phyloP scores from a whole-genome alignment of 2,329 filamentous ascomycete genomes.

The Dryadomyces quercus-mongolicae region DNA sequence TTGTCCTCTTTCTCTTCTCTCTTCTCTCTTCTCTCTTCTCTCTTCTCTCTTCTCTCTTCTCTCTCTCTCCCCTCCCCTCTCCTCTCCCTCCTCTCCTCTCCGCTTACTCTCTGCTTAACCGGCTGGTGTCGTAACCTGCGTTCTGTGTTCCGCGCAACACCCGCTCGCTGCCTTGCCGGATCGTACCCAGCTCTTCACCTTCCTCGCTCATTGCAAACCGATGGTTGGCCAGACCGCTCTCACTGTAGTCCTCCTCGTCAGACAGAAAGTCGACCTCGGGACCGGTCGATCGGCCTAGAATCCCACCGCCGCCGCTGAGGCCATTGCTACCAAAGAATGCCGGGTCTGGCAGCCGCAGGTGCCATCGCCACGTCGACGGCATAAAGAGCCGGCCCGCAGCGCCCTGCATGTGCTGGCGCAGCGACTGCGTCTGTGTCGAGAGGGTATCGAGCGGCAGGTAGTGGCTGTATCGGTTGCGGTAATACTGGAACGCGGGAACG shows the following conservation, averaged over 20 bases:
- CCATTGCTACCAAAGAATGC: conserved; percentile 18
- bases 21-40: too few species aligned
- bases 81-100: background rate
- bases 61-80: too few species aligned
- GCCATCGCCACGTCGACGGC: conserved; percentile 36
- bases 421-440: conserved; percentile 40
- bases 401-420: conserved; percentile 38
- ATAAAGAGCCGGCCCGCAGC: conserved; percentile 27
- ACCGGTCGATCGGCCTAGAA: conserved; percentile 17
- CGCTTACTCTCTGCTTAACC: conserved; percentile 62
- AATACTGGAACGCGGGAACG: conserved; percentile 56
- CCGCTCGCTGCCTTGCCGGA: conserved; percentile 26
- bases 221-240: background rate
- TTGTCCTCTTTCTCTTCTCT: too few species aligned
- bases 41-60: too few species aligned
- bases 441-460: conserved; percentile 60
- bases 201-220: conserved; percentile 32
- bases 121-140: conserved; percentile 38
- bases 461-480: conserved; percentile 58
- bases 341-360: conserved; percentile 23
- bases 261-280: conserved; percentile 26
- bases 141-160: conserved; percentile 22
- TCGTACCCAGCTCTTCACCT: conserved; percentile 56
- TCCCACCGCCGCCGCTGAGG: conserved; percentile 9
- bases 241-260: conserved; percentile 30